Evolutionary conservation across 179 eudicot genomes (phyloP).

Genomic region (Camellia oleifera): DNA sequence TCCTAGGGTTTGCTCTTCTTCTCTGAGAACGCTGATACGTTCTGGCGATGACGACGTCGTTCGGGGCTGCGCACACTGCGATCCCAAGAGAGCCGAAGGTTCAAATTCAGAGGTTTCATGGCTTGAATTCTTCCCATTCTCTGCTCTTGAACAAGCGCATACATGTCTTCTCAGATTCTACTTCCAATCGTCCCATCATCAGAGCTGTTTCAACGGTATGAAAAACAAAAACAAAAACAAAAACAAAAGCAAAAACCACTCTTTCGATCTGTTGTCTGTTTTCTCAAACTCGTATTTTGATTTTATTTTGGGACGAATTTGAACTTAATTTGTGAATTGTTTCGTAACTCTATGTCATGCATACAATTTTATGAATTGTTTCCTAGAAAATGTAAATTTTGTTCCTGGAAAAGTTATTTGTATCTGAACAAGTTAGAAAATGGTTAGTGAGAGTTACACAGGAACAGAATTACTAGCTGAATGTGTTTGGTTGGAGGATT

Average conservation of each 20-base stretch:
- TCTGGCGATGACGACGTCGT: constrained; percentile 53
- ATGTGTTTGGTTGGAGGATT: too few relatives aligned
- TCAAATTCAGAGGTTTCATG: constrained; percentile 43
- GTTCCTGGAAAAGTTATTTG: too few relatives aligned
- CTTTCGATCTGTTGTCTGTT: neutral
- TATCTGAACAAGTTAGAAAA: too few relatives aligned
- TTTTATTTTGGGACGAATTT: neutral
- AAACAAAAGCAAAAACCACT: neutral
- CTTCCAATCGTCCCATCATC: constrained; percentile 29
- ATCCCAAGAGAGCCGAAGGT: constrained; percentile 39
- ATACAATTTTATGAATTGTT: neutral
- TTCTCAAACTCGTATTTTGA: neutral
- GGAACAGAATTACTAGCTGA: too few relatives aligned
- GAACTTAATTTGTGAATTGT: neutral
- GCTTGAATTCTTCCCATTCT: constrained; percentile 35
- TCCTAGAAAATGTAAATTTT: neutral
- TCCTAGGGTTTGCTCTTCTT: constrained; percentile 2
- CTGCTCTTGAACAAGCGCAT: constrained; percentile 20
- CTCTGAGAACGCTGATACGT: neutral
- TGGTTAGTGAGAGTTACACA: too few relatives aligned
- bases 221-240: too few relatives aligned
- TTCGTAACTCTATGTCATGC: neutral
- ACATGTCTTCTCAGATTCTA: constrained; percentile 28
- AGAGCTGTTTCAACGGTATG: constrained; percentile 52
- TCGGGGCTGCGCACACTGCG: constrained; percentile 51